Conservation (phyloP, 257 asterid species). For the Plantago ovata region DNA sequence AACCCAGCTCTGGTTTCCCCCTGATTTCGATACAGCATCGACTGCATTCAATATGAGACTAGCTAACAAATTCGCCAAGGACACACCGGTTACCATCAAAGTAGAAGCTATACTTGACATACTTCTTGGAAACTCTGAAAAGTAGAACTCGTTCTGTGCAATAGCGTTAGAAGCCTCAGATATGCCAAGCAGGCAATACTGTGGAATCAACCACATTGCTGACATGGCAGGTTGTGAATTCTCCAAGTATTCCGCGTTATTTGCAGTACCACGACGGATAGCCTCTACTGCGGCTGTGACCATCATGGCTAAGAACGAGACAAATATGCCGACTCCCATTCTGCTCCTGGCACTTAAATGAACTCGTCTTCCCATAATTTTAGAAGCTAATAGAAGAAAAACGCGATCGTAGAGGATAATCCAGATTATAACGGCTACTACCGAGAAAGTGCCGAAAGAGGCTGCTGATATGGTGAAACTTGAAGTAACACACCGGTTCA, state of each 20-base stretch:
- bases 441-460: constrained; percentile 41
- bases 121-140: constrained; percentile 56
- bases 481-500: constrained; percentile 50
- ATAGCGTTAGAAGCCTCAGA: constrained; percentile 53
- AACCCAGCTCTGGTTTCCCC: constrained; percentile 59
- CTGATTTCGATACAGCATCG: constrained; percentile 30
- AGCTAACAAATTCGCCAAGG: constrained; percentile 43
- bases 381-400: constrained; percentile 55
- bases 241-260: not conserved
- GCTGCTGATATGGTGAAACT: constrained; percentile 65
- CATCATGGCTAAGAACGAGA: constrained; percentile 46
- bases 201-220: constrained; percentile 73
- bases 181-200: constrained; percentile 45
- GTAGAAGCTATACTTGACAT: constrained; percentile 69
- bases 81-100: constrained; percentile 34
- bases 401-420: constrained; percentile 45
- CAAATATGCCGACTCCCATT: constrained; percentile 63
- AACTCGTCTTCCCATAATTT: constrained; percentile 34
- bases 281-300: constrained; percentile 48
- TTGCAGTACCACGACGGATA: constrained; percentile 28
- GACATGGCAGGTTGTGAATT: constrained; percentile 29
- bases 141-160: constrained; percentile 62
- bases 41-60: constrained; percentile 46
- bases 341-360: constrained; percentile 38
- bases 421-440: constrained; percentile 51